A percentile compares a stretch with the other conserved stretches of the same genome.
Conservation (phyloP, 768 basidiomycete species). For the Tylopilus rubrobrunneus region DNA sequence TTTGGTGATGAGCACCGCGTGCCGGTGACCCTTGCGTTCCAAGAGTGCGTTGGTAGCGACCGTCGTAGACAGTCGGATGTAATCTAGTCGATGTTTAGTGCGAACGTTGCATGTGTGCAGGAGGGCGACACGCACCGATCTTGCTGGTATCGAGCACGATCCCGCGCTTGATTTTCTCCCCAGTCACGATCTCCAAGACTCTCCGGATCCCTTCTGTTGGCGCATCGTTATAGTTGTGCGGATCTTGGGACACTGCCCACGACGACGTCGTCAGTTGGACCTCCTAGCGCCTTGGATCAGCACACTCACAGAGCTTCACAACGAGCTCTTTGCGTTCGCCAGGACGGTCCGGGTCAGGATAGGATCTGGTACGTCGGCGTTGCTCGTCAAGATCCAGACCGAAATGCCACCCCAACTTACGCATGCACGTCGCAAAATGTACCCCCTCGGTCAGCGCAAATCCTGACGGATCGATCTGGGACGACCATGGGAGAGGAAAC, state of each 20-base stretch:
- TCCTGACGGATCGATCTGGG: conserved; percentile 75
- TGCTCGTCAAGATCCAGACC: neutral
- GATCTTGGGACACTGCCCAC: conserved; percentile 78
- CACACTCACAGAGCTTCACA: conserved; percentile 76
- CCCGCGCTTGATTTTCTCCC: conserved; percentile 64
- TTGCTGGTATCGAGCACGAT: conserved; percentile 68
- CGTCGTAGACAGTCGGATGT: conserved; percentile 88
- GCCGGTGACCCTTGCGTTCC: conserved; percentile 90
- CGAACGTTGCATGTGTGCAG: neutral
- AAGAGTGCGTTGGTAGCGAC: conserved; percentile 95
- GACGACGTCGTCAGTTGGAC: neutral
- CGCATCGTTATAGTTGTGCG: conserved; percentile 83
- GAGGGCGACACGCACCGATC: conserved; percentile 51
- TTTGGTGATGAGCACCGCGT: conserved; percentile 86
- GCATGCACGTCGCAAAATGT: conserved; percentile 92
- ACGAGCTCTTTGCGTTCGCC: conserved; percentile 70
- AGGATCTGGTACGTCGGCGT: conserved; percentile 45
- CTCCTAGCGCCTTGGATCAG: too few relatives aligned
- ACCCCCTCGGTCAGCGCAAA: conserved; percentile 87
- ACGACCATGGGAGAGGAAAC: conserved; percentile 28
- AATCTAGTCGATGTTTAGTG: conserved; percentile 47
- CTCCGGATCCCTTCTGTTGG: conserved; percentile 92
- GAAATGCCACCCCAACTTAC: conserved; percentile 36
- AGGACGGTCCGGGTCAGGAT: conserved; percentile 63
- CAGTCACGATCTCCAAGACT: conserved; percentile 74